phyloP scores from a whole-genome alignment of 208 protist genomes.

The Leishmania mexicana region DNA sequence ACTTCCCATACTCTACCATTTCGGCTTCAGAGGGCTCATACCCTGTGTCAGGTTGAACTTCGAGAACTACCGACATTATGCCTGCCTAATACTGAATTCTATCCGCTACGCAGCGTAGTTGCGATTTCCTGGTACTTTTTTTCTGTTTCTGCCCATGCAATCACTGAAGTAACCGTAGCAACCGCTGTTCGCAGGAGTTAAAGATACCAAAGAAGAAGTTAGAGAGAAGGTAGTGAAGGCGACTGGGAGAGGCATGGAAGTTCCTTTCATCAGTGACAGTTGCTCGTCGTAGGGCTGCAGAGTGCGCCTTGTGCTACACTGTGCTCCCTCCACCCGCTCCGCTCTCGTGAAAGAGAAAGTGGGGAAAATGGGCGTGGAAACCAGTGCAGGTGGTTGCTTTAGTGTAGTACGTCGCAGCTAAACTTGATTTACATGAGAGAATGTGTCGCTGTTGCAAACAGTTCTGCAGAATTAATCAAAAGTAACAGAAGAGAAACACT shows the following conservation, averaged over 20 bases:
- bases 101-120: neutral
- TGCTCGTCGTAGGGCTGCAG: too few species aligned
- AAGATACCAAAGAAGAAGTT: conserved; percentile 13
- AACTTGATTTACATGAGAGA: neutral
- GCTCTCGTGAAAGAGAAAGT: neutral
- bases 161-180: neutral
- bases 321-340: too few species aligned
- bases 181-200: neutral
- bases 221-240: neutral
- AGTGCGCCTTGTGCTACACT: neutral
- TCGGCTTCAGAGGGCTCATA: conserved; percentile 94
- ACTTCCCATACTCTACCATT: conserved; percentile 94
- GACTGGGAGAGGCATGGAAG: neutral
- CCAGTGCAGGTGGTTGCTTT: neutral
- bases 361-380: neutral
- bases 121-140: neutral
- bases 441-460: neutral
- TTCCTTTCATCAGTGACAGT: neutral
- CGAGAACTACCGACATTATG: conserved; percentile 83
- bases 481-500: neutral
- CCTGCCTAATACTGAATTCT: neutral
- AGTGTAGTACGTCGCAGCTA: neutral
- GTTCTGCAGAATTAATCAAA: neutral
- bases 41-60: conserved; percentile 73
- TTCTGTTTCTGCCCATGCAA: conserved; percentile 6